Percentiles rank a stretch among this genome's conserved stretches.
These are phyloP conservation scores for Phytopythium mirpurense DNA, from an alignment of 352 stramenopile species.

Conservation along the genomic window DNA sequence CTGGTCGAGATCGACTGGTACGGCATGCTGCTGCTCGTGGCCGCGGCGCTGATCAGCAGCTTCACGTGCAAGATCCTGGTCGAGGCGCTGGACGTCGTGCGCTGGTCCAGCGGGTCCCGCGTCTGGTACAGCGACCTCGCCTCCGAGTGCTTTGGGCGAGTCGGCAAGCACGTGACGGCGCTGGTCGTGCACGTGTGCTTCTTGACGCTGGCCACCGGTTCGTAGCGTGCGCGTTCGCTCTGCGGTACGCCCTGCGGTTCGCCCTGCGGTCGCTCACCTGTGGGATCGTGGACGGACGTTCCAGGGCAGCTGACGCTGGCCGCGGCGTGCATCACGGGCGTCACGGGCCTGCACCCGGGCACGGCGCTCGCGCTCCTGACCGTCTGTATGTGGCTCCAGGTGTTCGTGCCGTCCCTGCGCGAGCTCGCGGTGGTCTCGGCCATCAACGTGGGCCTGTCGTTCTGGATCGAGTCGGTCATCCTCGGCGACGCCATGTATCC, in stretches of 20 bases:
- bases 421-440: conserved; percentile 52
- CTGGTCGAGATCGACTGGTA: conserved; percentile 82
- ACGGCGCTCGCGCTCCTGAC: conserved; percentile 50
- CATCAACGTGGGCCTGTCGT: conserved; percentile 70
- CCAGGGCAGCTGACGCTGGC: conserved; percentile 50
- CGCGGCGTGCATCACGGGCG: conserved; percentile 49
- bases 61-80: conserved; percentile 69
- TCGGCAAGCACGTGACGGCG: conserved; percentile 33
- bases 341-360: conserved; percentile 49
- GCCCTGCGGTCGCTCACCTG: no score
- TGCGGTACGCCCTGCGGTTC: no score
- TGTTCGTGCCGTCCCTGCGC: conserved; percentile 59
- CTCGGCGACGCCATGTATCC: conserved; percentile 81
- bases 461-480: conserved; percentile 81
- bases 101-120: conserved; percentile 51
- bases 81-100: conserved; percentile 62
- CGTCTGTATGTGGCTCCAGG: conserved; percentile 55
- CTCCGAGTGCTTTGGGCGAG: conserved; percentile 53
- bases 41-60: conserved; percentile 40
- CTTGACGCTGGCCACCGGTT: conserved; percentile 50
- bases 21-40: conserved; percentile 49
- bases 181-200: conserved; percentile 53
- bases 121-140: conserved; percentile 71
- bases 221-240: neutral
- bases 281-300: neutral